Evolutionary conservation across 768 basidiomycete genomes (phyloP), one percentile per base, ranked within the genome.

Genomic region (Russula earlei): DNA sequence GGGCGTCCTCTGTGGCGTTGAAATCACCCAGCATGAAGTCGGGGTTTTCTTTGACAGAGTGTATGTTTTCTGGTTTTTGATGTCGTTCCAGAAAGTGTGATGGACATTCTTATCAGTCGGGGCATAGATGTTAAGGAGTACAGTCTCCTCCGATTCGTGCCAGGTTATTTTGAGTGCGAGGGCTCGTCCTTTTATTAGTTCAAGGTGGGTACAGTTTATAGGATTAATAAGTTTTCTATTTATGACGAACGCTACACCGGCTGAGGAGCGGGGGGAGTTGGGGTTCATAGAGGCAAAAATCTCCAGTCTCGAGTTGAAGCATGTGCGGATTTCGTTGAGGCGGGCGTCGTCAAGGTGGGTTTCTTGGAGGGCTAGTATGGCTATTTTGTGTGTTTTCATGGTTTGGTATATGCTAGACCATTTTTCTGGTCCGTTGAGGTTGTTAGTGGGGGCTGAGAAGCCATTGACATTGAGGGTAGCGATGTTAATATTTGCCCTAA

Each of bases 121-220:
- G 0, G 66, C 63, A 12, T 68, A 68, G 10, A 67, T 24, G 11
- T 64, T 66, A 3, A 66, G 47, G 0, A 68, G 45, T 0, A 33
- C 45, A 0, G 58, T 31, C 5, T 49, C 24, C 12, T 47, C 22
- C 4, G 27, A 17, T 9, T 52, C 17, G 8, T 63, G 54, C 64
- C 65, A 66, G 1, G 60, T 63, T 0, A 63, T 20, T 11, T 29
- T 48, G 0, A 68, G 20, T 5, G 5, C n/a, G 5, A 37, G 10
- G 0, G 52, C n/a, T 0, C 52, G 1, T 6, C 49, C 49, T 29
- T 3, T 1, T 0, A 40, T 29, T 5, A 50, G 38, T 2, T 27
- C 11, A 5, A 5, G 2, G 0, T 1, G 29, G 12, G 1, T 40
- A 0, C 29, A 3, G 0, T 40, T 5, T 3, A 11, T 10, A 0